A percentile compares a stretch with the other conserved stretches of the same genome.
These are phyloP conservation scores for Cenchrus fungigraminus DNA, from an alignment of 176 grass and related monocot species.

Conservation along the genomic window DNA sequence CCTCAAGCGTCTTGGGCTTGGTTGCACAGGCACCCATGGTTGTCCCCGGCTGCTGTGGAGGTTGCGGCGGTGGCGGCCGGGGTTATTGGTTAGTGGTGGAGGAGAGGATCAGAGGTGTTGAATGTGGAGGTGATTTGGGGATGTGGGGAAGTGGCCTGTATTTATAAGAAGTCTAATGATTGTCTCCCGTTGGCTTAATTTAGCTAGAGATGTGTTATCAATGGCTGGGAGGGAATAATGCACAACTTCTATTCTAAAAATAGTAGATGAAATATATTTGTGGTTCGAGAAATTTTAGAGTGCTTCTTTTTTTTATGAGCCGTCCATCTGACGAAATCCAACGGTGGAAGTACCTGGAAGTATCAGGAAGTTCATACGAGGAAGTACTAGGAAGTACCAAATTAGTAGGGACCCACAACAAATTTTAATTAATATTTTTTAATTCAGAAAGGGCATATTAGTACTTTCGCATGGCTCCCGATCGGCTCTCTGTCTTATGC, in stretches of 20 bases:
- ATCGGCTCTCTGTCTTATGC: no score
- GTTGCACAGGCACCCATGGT: slow-evolving; percentile 64
- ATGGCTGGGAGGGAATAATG: background rate
- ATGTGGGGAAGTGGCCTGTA: rapidly evolving
- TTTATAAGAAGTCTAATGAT: slow-evolving; percentile 3
- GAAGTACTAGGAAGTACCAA: no score
- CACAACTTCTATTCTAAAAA: background rate
- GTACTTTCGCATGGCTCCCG: no score
- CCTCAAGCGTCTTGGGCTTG: slow-evolving; percentile 59
- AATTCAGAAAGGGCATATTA: no score
- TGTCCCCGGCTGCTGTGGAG: slow-evolving; percentile 12
- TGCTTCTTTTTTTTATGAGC: no score
- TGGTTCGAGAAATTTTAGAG: background rate
- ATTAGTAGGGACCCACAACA: no score
- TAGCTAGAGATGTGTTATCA: background rate
- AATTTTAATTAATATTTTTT: no score
- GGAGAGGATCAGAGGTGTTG: background rate
- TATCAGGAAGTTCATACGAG: no score
- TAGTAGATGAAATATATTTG: background rate
- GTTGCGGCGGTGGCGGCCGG: background rate
- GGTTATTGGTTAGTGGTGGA: slow-evolving; percentile 26
- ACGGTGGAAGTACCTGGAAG: no score
- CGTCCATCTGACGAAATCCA: no score
- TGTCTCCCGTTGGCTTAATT: background rate
- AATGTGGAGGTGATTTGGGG: slow-evolving; percentile 47